A percentile compares a stretch with the other conserved stretches of the same genome.
phyloP scores from a whole-genome alignment of 805 yeast genomes.

The Diddensiella santjacobensis region DNA sequence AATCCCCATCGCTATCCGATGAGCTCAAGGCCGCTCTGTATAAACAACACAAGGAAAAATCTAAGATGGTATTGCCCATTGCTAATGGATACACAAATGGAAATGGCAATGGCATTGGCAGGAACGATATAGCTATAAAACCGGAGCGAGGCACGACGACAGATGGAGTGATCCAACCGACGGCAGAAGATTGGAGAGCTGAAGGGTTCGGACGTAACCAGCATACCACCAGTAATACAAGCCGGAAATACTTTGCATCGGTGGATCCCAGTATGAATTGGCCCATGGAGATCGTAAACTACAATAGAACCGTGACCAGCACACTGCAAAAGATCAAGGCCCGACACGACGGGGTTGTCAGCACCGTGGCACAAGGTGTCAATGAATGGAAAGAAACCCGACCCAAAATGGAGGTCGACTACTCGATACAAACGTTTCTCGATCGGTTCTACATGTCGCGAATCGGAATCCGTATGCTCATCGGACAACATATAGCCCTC shows the following conservation, averaged over 20 bases:
- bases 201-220: slow-evolving; percentile 23
- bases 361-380: slow-evolving; percentile 89
- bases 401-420: slow-evolving; percentile 51
- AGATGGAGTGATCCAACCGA: slow-evolving; percentile 18
- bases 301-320: slow-evolving; percentile 63
- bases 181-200: slow-evolving; percentile 23
- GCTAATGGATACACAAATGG: slow-evolving; percentile 1
- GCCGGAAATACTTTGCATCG: slow-evolving; percentile 47
- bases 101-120: slow-evolving; percentile 13
- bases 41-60: slow-evolving; percentile 19
- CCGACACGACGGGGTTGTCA: slow-evolving; percentile 89
- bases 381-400: slow-evolving; percentile 73
- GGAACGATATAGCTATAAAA: slow-evolving; percentile 31
- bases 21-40: slow-evolving; percentile 33
- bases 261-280: slow-evolving; percentile 54
- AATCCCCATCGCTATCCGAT: slow-evolving; percentile 50
- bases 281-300: slow-evolving; percentile 71
- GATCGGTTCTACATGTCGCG: slow-evolving; percentile 88
- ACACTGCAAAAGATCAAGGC: slow-evolving; percentile 67
- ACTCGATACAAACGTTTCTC: slow-evolving; percentile 72
- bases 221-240: slow-evolving; percentile 14
- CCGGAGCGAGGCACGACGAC: slow-evolving; percentile 27
- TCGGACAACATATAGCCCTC: slow-evolving; percentile 90
- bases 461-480: slow-evolving; percentile 87
- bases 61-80: slow-evolving; percentile 10